phyloP scores from a whole-genome alignment of 2,329 filamentous ascomycete genomes.

The Xylaria multiplex region DNA sequence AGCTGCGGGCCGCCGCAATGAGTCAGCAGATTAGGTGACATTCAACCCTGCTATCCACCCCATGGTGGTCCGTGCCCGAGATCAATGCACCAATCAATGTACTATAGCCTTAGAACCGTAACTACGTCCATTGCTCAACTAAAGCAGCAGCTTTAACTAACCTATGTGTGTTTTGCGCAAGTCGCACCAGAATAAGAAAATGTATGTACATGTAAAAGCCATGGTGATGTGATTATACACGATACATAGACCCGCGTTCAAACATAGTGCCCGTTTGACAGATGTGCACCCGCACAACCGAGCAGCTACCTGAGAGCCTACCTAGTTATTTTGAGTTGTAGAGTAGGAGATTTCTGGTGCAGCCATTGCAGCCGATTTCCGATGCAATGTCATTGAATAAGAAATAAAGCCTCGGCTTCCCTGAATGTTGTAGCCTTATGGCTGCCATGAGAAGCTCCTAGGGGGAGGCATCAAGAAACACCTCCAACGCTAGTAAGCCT shows the following conservation, averaged over 20 bases:
- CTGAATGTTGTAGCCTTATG: background rate
- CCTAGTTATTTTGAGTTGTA: too few relatives aligned
- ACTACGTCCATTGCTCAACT: background rate
- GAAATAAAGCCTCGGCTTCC: background rate
- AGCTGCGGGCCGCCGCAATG: too few relatives aligned
- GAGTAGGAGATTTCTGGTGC: background rate
- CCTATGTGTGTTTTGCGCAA: background rate
- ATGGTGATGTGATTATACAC: background rate
- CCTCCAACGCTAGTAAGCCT: background rate
- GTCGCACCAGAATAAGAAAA: background rate
- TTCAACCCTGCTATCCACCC: background rate
- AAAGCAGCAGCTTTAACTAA: background rate
- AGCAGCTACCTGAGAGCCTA: background rate
- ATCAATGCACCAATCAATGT: background rate
- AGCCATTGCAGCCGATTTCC: too few relatives aligned
- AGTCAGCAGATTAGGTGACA: background rate
- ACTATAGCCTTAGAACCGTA: background rate
- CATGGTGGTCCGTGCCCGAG: constrained; percentile 20
- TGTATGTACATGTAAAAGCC: background rate
- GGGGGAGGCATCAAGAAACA: background rate
- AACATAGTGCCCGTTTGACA: too few relatives aligned
- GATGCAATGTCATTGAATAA: background rate
- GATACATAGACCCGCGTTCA: background rate
- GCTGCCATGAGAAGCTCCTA: background rate
- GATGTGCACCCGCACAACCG: background rate